These are phyloP conservation scores for Pichia californica DNA, from an alignment of 805 yeast genomes.

Conservation along the genomic window DNA sequence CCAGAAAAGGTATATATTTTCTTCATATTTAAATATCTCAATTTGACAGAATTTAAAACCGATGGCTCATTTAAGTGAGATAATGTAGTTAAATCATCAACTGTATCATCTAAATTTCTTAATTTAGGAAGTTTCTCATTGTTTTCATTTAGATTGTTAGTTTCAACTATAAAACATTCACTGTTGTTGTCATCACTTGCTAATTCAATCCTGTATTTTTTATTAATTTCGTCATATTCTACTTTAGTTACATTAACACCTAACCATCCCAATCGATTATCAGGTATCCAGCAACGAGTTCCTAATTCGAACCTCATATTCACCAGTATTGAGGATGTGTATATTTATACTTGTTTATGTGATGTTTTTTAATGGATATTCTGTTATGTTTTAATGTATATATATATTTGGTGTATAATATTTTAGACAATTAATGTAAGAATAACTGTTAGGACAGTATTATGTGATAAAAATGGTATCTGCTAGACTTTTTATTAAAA, in stretches of 20 bases:
- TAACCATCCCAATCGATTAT: constrained; percentile 65
- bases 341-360: too few species aligned
- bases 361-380: too few species aligned
- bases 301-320: constrained; percentile 9
- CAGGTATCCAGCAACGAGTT: constrained; percentile 73
- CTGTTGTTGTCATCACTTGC: constrained; percentile 42
- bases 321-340: too few species aligned
- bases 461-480: too few species aligned
- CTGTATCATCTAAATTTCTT: constrained; percentile 88
- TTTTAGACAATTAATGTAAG: too few species aligned
- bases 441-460: too few species aligned
- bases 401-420: too few species aligned
- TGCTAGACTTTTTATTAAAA: too few species aligned
- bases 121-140: constrained; percentile 64
- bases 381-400: too few species aligned
- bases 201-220: constrained; percentile 45
- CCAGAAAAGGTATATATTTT: constrained; percentile 95
- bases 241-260: constrained; percentile 53
- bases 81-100: constrained; percentile 90
- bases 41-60: constrained; percentile 87
- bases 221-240: constrained; percentile 16
- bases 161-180: constrained; percentile 38
- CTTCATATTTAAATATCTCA: constrained; percentile 80
- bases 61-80: constrained; percentile 96
- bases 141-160: constrained; percentile 42